A percentile compares a stretch with the other conserved stretches of the same genome.
These are phyloP conservation scores for Lasiodiplodia sp. DNA, from an alignment of 2,329 filamentous ascomycete species.

Conservation along the genomic window DNA sequence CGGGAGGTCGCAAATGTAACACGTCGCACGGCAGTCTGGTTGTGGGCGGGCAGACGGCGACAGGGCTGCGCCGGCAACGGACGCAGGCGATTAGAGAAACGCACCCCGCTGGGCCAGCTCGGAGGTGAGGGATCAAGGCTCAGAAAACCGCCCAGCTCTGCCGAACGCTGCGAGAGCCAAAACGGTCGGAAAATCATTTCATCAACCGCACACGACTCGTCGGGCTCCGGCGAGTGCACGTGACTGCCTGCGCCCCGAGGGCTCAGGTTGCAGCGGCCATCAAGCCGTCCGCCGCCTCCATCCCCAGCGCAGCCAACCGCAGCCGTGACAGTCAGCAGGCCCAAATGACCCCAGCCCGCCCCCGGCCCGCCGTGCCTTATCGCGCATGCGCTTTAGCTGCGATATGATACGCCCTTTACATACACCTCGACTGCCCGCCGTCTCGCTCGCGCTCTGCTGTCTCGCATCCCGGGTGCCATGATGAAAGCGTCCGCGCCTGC, in stretches of 20 bases:
- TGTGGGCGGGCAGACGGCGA: constrained; percentile 8
- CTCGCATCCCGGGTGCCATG: constrained; percentile 15
- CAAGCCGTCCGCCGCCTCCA: neutral
- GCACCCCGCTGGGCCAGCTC: constrained; percentile 13
- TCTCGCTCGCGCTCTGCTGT: constrained; percentile 6
- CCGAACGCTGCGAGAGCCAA: constrained; percentile 13
- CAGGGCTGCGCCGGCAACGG: constrained; percentile 19
- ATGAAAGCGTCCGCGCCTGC: constrained; percentile 22
- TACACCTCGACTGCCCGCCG: constrained; percentile 17
- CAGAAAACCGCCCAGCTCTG: constrained; percentile 8
- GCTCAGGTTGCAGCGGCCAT: neutral
- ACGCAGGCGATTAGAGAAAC: constrained; percentile 13
- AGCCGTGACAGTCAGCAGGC: constrained; percentile 16
- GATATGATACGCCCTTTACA: constrained; percentile 20
- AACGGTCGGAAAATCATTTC: constrained; percentile 26
- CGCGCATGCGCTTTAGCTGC: constrained; percentile 7
- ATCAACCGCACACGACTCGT: constrained; percentile 24
- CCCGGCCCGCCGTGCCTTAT: neutral
- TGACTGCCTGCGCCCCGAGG: constrained; percentile 2
- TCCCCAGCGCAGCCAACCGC: constrained; percentile 7
- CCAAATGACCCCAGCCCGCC: neutral
- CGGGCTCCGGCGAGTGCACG: constrained; percentile 4
- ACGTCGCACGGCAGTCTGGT: constrained; percentile 26
- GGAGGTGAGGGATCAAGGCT: constrained; percentile 26
- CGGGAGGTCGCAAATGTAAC: constrained; percentile 27